Percentiles rank a stretch among this genome's conserved stretches.
These are phyloP conservation scores for Beauveria rudraprayagi DNA, from an alignment of 2,329 filamentous ascomycete species.

Conservation along the genomic window DNA sequence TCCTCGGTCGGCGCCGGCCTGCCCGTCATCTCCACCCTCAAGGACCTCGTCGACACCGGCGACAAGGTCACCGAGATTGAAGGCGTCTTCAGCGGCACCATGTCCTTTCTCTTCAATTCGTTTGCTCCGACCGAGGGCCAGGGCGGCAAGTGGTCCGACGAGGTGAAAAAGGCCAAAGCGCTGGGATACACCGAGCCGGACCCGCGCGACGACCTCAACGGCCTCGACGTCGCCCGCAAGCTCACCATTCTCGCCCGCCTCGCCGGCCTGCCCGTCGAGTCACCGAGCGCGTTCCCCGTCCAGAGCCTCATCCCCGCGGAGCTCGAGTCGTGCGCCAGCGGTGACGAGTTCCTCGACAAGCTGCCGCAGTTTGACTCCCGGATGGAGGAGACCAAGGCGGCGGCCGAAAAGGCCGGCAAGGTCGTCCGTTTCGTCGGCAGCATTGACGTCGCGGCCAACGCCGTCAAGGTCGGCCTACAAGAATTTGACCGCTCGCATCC, in stretches of 20 bases:
- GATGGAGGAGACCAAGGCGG: slow-evolving; percentile 82
- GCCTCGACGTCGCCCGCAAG: slow-evolving; percentile 88
- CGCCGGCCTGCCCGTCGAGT: slow-evolving; percentile 71
- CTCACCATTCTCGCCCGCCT: slow-evolving; percentile 88
- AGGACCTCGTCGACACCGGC: slow-evolving; percentile 89
- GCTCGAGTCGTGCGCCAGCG: slow-evolving; percentile 66
- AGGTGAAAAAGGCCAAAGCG: slow-evolving; percentile 86
- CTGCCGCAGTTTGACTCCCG: slow-evolving; percentile 76
- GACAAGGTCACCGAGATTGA: slow-evolving; percentile 89
- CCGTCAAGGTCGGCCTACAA: slow-evolving; percentile 87
- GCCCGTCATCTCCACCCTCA: slow-evolving; percentile 86
- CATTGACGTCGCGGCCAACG: slow-evolving; percentile 72
- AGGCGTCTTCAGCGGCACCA: slow-evolving; percentile 94
- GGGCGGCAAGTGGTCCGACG: slow-evolving; percentile 80
- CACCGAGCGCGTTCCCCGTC: slow-evolving; percentile 83
- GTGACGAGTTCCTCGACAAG: slow-evolving; percentile 76
- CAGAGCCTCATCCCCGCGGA: slow-evolving; percentile 87
- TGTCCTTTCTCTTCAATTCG: slow-evolving; percentile 97
- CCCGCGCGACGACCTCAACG: slow-evolving; percentile 78
- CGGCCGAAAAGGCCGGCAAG: slow-evolving; percentile 80
- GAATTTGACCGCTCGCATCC: slow-evolving; percentile 81
- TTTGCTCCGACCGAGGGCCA: slow-evolving; percentile 73
- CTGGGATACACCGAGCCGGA: slow-evolving; percentile 90
- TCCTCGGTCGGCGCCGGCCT: slow-evolving; percentile 89
- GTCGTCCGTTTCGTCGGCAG: slow-evolving; percentile 92